Evolutionary conservation across 139 green algal genomes (phyloP), one percentile per base, ranked within the genome.

Genomic region (Coelastrella sp.): DNA sequence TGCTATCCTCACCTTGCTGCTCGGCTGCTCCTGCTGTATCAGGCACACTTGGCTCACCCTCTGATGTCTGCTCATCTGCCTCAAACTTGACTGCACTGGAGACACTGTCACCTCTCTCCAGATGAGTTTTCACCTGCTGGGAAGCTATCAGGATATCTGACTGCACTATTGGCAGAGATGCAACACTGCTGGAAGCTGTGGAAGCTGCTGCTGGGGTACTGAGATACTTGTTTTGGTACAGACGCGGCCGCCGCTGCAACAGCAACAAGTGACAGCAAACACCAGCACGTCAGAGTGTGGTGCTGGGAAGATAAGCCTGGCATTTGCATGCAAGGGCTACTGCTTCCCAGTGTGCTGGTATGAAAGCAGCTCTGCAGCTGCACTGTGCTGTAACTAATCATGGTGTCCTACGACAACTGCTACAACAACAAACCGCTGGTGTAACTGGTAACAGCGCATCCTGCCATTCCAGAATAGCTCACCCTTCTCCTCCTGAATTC

Each of bases 201-300:
- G 71, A n/a, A 17, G 41, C 72, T 80, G 45, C 30, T 34, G 38
- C 48, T 23, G 45, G 11, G 51, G 45, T 38, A 17, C 27, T 51
- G 45, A 80, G 32, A 32, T 66, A 80, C 48, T 80, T 80, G 72
- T 66, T 80, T 30, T 80, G 72, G 25, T 80, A 80, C 30, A 80
- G 30, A 62, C 72, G 72, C 4, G 66, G 34, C 15, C 72, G 48
- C 34, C 51, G 64, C 72, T 80, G 72, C 48, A 80, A 23, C 9
- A 74, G 30, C 68, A 77, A 19, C 37, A 53, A 48, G 11, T 27
- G 23, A 21, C 11, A 74, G 66, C 35, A 71, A 40, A 71, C 6
- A 13, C 27, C 11, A 41, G 66, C 66, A 74, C 17, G 62, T 60
- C 7, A 57, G 11, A 13, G 11, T 57, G 45, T 57, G 45, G n/a